Evolutionary conservation across 352 stramenopile species (phyloP).

Genomic region (Hyaloperonospora arabidopsidis): DNA sequence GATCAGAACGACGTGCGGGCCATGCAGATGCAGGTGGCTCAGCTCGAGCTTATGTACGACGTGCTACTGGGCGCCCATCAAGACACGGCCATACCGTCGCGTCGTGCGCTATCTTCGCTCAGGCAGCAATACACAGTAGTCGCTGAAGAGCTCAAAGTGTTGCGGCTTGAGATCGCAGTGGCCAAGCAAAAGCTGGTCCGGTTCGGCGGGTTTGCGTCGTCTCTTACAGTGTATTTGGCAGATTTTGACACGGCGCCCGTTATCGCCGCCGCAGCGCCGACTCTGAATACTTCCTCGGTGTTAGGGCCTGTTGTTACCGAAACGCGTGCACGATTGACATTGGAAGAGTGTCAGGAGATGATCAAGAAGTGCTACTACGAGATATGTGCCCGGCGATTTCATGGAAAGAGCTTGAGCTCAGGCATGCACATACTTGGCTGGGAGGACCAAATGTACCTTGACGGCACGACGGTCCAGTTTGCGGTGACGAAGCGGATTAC

Average conservation of each 20-base stretch:
- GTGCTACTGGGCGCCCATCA: constrained; percentile 22
- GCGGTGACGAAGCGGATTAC: constrained; percentile 30
- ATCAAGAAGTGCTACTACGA: constrained; percentile 47
- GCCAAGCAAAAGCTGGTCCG: constrained; percentile 31
- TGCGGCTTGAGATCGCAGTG: constrained; percentile 29
- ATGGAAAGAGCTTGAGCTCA: constrained; percentile 34
- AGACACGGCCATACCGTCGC: constrained; percentile 14
- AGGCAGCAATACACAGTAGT: constrained; percentile 28
- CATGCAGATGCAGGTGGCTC: constrained; percentile 34
- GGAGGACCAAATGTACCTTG: constrained; percentile 45
- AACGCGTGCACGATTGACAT: constrained; percentile 17
- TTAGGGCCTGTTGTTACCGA: constrained; percentile 1
- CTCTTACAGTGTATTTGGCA: constrained; percentile 30
- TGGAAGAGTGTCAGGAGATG: constrained; percentile 33
- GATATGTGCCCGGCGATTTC: constrained; percentile 36
- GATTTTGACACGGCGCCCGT: constrained; percentile 23
- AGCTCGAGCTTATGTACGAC: constrained; percentile 33
- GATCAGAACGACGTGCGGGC: constrained; percentile 32
- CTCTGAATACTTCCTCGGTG: constrained; percentile 16
- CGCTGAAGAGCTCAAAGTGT: constrained; percentile 24
- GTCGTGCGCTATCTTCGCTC: constrained; percentile 12
- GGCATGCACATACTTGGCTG: constrained; percentile 38
- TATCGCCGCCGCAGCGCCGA: constrained; percentile 9
- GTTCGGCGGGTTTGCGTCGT: constrained; percentile 37
- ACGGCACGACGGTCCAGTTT: constrained; percentile 42